Evolutionary conservation across 2,329 filamentous ascomycete species (phyloP), one percentile per base, ranked within the genome.

Genomic region (Claviceps fusiformis): DNA sequence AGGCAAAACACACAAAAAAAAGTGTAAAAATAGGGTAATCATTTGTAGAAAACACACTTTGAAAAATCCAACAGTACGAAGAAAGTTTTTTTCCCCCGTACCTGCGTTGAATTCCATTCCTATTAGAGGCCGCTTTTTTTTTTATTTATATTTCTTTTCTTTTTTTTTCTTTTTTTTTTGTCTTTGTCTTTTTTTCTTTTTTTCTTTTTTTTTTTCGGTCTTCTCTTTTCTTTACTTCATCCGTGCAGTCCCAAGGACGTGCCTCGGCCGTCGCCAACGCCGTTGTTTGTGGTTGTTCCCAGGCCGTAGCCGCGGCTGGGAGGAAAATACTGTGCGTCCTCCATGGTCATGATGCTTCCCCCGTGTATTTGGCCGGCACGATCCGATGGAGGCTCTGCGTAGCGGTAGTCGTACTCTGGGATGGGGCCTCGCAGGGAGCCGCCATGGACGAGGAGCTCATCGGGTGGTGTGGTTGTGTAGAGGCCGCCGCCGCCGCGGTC

Each of bases 381-480:
- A 15, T 56, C 54, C 9, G 50, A 10, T 8, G 51, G n/a, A 35
- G 55, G 64, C 50, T 67, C 66, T 3, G 59, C 61, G 57, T 68
- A 68, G 53, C 65, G 63, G 60, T 68, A 68, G 27, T 62, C 57
- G 56, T 67, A 62, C 37, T 66, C 51, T 52, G 61, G 44, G 47
- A 58, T 54, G 54, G 59, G 51, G 59, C 62, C 39, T 47, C 54
- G 59, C 49, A 33, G 57, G 37, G 44, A 59, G 57, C 19, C 54
- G 58, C 55, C 57, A 57, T 56, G 57, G 50, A 52, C 55, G 57
- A 57, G 59, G 60, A 53, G 57, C 45, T 58, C 50, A 39, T 56
- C 47, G 8, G 55, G 31, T 2, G 56, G 35, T 10, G 53, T 27
- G 3, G 57, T 60, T 6, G 59, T 59, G 54, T 62, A 62, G 44